Evolutionary conservation across 2,329 filamentous ascomycete species (phyloP).

Genomic region (Aspergillus sp.): DNA sequence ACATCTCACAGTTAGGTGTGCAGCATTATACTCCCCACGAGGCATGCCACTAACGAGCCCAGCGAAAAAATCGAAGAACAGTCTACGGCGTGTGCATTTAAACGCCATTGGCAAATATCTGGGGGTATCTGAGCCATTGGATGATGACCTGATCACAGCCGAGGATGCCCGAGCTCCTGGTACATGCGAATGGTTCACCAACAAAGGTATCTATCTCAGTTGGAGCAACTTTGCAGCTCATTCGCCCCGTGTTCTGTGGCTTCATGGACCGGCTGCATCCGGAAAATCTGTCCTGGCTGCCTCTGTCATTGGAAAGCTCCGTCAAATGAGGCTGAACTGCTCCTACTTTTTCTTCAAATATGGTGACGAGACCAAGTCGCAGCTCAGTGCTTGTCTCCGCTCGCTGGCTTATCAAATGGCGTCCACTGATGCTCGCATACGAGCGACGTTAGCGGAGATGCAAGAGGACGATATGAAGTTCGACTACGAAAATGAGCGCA

Average conservation of each 20-base stretch:
- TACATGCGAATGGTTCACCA: constrained; percentile 4
- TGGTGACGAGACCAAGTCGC: constrained; percentile 17
- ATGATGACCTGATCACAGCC: constrained; percentile 3
- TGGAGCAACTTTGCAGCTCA: constrained; percentile 4
- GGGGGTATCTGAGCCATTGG: not conserved
- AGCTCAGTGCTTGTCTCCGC: constrained; percentile 15
- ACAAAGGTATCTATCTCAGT: constrained; percentile 3
- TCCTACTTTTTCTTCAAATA: constrained; percentile 30
- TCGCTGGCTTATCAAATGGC: constrained; percentile 30
- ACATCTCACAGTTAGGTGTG: not conserved
- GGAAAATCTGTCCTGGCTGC: constrained; percentile 26
- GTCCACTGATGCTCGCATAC: constrained; percentile 1
- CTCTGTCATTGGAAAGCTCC: constrained; percentile 17
- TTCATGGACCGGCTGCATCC: constrained; percentile 21
- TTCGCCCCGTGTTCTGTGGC: constrained; percentile 14
- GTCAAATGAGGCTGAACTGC: constrained; percentile 7
- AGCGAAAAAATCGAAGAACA: constrained; percentile 5
- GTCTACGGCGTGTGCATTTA: constrained; percentile 3
- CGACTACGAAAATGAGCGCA: not conserved
- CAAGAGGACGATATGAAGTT: constrained; percentile 2
- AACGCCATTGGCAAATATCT: not conserved
- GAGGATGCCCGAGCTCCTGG: not conserved
- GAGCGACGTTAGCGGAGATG: constrained; percentile 6
- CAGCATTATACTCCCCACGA: not conserved
- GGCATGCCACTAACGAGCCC: not conserved